Conservation (phyloP, 202 grass and related monocot species). For the Zizania palustris region DNA sequence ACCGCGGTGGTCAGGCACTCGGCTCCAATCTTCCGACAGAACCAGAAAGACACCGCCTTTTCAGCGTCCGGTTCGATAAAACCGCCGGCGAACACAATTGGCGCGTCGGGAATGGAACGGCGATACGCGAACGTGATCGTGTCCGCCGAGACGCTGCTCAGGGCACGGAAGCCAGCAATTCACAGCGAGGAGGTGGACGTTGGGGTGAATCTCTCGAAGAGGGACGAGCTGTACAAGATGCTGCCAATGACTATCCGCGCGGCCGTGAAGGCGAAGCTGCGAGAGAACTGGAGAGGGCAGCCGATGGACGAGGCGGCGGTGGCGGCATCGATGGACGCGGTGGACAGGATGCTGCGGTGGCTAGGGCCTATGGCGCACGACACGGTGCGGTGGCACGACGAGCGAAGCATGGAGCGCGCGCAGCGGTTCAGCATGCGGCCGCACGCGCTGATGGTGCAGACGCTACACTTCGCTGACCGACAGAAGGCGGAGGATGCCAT, state of each 20-base stretch:
- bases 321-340: constrained; percentile 48
- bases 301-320: constrained; percentile 47
- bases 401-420: constrained; percentile 71
- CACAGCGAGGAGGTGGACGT: constrained; percentile 31
- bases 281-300: constrained; percentile 52
- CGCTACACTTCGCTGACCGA: constrained; percentile 77
- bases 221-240: constrained; percentile 78
- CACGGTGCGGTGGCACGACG: constrained; percentile 79
- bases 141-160: constrained; percentile 50
- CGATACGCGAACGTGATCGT: constrained; percentile 74
- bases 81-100: constrained; percentile 52
- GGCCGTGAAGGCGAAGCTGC: constrained; percentile 61
- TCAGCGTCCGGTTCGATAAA: constrained; percentile 33
- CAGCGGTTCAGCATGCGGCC: constrained; percentile 67
- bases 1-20: constrained; percentile 55
- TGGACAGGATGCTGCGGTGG: constrained; percentile 59
- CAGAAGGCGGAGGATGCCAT: constrained; percentile 69
- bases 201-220: constrained; percentile 45
- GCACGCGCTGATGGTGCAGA: constrained; percentile 65
- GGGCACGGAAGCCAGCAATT: constrained; percentile 24
- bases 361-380: constrained; percentile 70
- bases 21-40: constrained; percentile 59
- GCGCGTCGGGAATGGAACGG: constrained; percentile 59
- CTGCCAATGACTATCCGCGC: constrained; percentile 62
- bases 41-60: constrained; percentile 14